Evolutionary conservation across 2,329 filamentous ascomycete species (phyloP).

Genomic region (Endothia cerciana): DNA sequence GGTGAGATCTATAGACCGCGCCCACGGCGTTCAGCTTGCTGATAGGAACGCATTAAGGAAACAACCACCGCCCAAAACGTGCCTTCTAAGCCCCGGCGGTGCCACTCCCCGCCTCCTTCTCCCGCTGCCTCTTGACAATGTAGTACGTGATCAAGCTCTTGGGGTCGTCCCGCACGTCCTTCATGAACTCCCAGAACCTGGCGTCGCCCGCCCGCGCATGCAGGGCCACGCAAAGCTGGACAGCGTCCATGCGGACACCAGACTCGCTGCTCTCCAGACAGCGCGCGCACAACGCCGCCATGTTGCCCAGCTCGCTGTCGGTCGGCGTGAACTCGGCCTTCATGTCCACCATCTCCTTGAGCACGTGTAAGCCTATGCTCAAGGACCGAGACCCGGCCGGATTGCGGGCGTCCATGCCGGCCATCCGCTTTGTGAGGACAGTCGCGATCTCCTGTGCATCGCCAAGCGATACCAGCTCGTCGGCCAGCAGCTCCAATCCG

Average conservation of each 20-base stretch:
- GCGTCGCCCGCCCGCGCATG: conserved; percentile 64
- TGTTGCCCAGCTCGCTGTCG: conserved; percentile 54
- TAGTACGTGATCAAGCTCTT: conserved; percentile 82
- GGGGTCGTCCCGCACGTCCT: conserved; percentile 68
- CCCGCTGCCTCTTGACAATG: conserved; percentile 71
- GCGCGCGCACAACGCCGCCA: conserved; percentile 55
- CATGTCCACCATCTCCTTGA: conserved; percentile 61
- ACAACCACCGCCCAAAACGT: conserved; percentile 7
- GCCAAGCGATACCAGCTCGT: conserved; percentile 70
- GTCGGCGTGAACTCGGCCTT: conserved; percentile 52
- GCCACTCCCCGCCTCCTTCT: conserved; percentile 37
- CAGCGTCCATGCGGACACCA: conserved; percentile 73
- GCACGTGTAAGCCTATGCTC: conserved; percentile 66
- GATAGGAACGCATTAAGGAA: neutral
- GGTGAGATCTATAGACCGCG: neutral
- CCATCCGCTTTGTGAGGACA: conserved; percentile 56
- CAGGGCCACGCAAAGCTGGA: conserved; percentile 75
- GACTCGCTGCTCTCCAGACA: conserved; percentile 65
- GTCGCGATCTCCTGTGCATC: conserved; percentile 63
- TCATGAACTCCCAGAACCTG: conserved; percentile 70
- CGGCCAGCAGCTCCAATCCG: conserved; percentile 73
- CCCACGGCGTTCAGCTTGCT: neutral
- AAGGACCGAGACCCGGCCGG: conserved; percentile 55
- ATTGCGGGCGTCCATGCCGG: conserved; percentile 47
- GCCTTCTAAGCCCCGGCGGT: conserved; percentile 18